Conservation (phyloP, 805 yeast species). For the Candida qinlingensis region DNA sequence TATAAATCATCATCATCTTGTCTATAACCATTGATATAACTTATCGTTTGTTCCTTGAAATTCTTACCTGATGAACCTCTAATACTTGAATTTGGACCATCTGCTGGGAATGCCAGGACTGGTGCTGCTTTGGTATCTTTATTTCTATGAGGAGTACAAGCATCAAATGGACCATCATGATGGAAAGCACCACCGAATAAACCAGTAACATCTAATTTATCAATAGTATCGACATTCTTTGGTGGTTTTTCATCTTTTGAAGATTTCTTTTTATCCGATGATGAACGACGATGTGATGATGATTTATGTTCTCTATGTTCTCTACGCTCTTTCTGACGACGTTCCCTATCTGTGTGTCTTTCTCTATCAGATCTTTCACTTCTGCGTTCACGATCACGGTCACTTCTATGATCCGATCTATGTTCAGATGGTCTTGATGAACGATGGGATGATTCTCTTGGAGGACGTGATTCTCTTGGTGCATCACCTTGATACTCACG, state of each 20-base stretch:
- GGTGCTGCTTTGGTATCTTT: slow-evolving; percentile 76
- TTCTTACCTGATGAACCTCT: slow-evolving; percentile 59
- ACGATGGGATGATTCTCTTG: background rate
- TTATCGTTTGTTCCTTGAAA: slow-evolving; percentile 57
- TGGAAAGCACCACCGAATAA: slow-evolving; percentile 93
- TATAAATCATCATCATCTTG: slow-evolving; percentile 42
- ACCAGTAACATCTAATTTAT: slow-evolving; percentile 93
- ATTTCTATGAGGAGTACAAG: slow-evolving; percentile 95
- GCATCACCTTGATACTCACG: slow-evolving; percentile 8
- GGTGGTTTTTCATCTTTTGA: slow-evolving; percentile 42
- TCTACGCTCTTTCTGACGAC: slow-evolving; percentile 12
- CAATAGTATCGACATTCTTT: slow-evolving; percentile 86
- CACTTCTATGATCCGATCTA: slow-evolving; percentile 1
- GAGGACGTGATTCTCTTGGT: slow-evolving; percentile 2
- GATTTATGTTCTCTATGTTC: slow-evolving; percentile 15
- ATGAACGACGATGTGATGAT: slow-evolving; percentile 14
- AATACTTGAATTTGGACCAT: slow-evolving; percentile 88
- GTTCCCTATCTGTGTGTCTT: slow-evolving; percentile 16
- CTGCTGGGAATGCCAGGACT: slow-evolving; percentile 90
- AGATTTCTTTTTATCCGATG: slow-evolving; percentile 22
- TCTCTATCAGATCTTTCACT: slow-evolving; percentile 6
- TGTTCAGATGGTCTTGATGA: slow-evolving; percentile 2
- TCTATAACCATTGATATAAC: slow-evolving; percentile 72
- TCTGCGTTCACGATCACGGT: slow-evolving; percentile 2
- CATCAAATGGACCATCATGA: slow-evolving; percentile 99